Evolutionary conservation across 2,329 filamentous ascomycete genomes (phyloP).

Genomic region (Cytospora mali): DNA sequence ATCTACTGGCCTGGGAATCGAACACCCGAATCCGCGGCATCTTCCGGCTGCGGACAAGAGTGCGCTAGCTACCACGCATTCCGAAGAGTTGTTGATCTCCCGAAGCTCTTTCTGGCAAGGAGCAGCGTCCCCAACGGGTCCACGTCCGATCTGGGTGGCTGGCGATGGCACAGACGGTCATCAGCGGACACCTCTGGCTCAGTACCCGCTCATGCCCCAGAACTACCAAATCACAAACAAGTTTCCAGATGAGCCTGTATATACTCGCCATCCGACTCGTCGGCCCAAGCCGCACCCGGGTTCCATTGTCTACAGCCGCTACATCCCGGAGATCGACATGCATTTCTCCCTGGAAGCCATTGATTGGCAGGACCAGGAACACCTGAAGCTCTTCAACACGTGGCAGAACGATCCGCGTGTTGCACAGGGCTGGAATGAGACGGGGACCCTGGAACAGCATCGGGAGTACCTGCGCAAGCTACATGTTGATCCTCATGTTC

Average conservation of each 20-base stretch:
- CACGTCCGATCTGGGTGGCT: constrained; percentile 43
- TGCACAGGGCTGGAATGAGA: constrained; percentile 76
- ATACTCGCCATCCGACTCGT: constrained; percentile 61
- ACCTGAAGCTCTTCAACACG: constrained; percentile 69
- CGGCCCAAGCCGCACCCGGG: constrained; percentile 70
- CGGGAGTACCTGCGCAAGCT: constrained; percentile 68
- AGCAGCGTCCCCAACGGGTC: constrained; percentile 37
- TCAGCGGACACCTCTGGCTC: constrained; percentile 33
- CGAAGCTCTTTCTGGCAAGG: constrained; percentile 41
- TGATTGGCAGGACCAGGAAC: constrained; percentile 64
- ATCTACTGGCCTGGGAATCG: constrained; percentile 13
- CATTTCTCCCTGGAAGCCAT: constrained; percentile 73
- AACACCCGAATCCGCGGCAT: constrained; percentile 42
- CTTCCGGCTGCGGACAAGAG: constrained; percentile 14
- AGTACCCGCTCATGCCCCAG: constrained; percentile 45
- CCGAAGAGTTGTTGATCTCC: constrained; percentile 49
- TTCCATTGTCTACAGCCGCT: constrained; percentile 71
- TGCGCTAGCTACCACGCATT: constrained; percentile 31
- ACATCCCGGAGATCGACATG: constrained; percentile 71
- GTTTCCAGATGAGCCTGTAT: constrained; percentile 48
- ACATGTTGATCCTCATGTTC: constrained; percentile 69
- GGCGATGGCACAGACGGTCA: constrained; percentile 38
- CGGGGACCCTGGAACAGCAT: constrained; percentile 72
- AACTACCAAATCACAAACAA: constrained; percentile 50
- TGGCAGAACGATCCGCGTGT: constrained; percentile 82